phyloP scores from a whole-genome alignment of 2,329 filamentous ascomycete genomes.

The Lachnellula suecica region DNA sequence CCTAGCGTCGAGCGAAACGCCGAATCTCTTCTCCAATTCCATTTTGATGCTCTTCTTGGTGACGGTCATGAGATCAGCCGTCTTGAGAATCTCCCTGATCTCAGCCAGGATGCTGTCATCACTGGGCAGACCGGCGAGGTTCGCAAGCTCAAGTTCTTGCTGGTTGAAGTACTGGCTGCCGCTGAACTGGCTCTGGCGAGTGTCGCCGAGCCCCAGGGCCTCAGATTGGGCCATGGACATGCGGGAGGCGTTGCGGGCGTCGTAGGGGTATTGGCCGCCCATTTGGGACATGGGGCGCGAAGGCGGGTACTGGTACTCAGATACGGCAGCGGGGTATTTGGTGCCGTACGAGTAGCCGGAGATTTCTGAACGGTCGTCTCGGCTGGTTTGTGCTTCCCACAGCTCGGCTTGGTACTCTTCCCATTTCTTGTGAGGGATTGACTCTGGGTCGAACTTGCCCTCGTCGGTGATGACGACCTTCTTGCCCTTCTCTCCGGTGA shows the following conservation, averaged over 20 bases:
- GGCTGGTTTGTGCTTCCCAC: conserved; percentile 81
- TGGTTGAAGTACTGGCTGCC: conserved; percentile 52
- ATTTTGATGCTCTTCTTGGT: conserved; percentile 98
- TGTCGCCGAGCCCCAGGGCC: conserved; percentile 45
- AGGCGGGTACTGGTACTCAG: conserved; percentile 68
- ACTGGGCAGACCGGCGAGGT: conserved; percentile 71
- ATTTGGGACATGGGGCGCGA: conserved; percentile 47
- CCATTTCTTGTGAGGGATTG: conserved; percentile 97
- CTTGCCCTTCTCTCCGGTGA: conserved; percentile 89
- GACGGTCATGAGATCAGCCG: conserved; percentile 93
- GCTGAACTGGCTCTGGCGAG: conserved; percentile 39
- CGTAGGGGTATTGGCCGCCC: conserved; percentile 27
- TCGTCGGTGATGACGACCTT: conserved; percentile 94
- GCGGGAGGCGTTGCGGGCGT: conserved; percentile 50
- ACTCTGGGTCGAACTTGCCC: conserved; percentile 92
- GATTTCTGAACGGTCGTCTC: conserved; percentile 79
- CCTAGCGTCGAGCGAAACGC: conserved; percentile 80
- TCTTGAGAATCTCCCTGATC: conserved; percentile 89
- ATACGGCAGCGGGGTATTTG: conserved; percentile 60
- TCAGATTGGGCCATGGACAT: conserved; percentile 81
- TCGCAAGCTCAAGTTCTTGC: conserved; percentile 72
- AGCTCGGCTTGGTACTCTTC: conserved; percentile 98
- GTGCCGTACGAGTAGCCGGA: conserved; percentile 96
- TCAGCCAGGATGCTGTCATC: conserved; percentile 91
- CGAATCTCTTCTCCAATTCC: conserved; percentile 89